Evolutionary conservation across 257 asterid genomes (phyloP).

Genomic region (Nicotiana noctiflora): DNA sequence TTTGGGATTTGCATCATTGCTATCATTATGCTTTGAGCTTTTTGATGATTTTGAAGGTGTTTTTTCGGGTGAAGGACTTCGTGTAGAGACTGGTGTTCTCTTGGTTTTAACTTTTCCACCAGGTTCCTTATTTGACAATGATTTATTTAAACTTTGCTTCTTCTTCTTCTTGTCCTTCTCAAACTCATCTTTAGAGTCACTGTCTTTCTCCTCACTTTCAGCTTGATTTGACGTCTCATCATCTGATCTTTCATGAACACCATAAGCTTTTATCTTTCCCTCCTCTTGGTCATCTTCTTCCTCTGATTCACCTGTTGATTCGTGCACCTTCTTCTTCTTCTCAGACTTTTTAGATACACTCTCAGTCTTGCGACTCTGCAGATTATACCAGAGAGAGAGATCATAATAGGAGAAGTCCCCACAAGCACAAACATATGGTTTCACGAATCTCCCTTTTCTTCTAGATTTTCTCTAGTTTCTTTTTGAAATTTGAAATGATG

Average conservation of each 20-base stretch:
- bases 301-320: constrained; percentile 45
- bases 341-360: constrained; percentile 37
- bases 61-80: constrained; percentile 38
- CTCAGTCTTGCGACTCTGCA: constrained; percentile 44
- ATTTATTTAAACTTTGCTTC: constrained; percentile 32
- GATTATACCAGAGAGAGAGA: neutral
- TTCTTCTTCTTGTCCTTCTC: constrained; percentile 36
- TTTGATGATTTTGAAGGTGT: constrained; percentile 42
- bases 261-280: constrained; percentile 29
- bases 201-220: constrained; percentile 41
- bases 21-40: constrained; percentile 29
- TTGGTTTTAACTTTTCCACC: constrained; percentile 35
- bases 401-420: neutral
- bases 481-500: neutral
- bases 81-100: constrained; percentile 35
- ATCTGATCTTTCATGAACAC: constrained; percentile 45
- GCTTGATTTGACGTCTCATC: constrained; percentile 65
- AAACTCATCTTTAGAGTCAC: constrained; percentile 33
- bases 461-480: neutral
- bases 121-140: constrained; percentile 45
- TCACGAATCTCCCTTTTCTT: neutral
- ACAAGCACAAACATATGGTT: neutral
- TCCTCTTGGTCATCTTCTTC: neutral
- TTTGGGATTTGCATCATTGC: constrained; percentile 35
- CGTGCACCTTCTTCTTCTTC: constrained; percentile 35